Evolutionary conservation across 768 basidiomycete species (phyloP), one percentile per base, ranked within the genome.

Genomic region (Kwoniella mangroviensis): DNA sequence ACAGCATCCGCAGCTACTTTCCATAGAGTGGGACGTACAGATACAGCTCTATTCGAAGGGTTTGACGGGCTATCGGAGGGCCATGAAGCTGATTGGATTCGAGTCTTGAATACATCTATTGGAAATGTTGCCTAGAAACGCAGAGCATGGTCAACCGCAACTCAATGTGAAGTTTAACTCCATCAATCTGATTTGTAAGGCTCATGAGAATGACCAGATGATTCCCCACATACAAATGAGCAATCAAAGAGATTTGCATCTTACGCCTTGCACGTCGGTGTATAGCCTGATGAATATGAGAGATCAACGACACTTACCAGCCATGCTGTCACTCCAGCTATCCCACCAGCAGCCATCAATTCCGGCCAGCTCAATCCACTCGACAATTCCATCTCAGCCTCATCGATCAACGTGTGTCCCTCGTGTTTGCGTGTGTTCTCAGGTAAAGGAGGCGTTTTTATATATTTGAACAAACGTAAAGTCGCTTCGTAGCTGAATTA

Each of bases 51-150:
- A 4, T 40, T 21, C 54, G 15, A 2, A 10, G 43, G 15, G 12
- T 22, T 28, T 9, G 62, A 15, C 15, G 1, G 13, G 43, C 57
- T 60, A 24, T 41, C 17, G 9, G 49, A 22, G 6, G 62, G 26
- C 7, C 54, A 24, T 17, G 66, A 28, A n/a, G 64, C 66, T 3
- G 71, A 88, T 81, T 97, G 94, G 75, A 94, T 88, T 5, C 93
- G 88, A 15, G 94, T 95, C 84, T 97, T 96, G 70, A 95, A 86
- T 3, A 94, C 91, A 77, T 97, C 94, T 65, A 94, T 85, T 2
- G 93, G 92, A 81, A 96, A 97, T 0, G 93, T 95, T 2, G 85
- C 81, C 79, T 82, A 59, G 17, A 12, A 40, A 51, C 22, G 54
- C 49, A n/a, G 22, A 10, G 67, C 24, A n/a, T n/a, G n/a, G n/a